Evolutionary conservation across 1,284 basidiomycete species (phyloP).

Genomic region (Puccinia polysora): DNA sequence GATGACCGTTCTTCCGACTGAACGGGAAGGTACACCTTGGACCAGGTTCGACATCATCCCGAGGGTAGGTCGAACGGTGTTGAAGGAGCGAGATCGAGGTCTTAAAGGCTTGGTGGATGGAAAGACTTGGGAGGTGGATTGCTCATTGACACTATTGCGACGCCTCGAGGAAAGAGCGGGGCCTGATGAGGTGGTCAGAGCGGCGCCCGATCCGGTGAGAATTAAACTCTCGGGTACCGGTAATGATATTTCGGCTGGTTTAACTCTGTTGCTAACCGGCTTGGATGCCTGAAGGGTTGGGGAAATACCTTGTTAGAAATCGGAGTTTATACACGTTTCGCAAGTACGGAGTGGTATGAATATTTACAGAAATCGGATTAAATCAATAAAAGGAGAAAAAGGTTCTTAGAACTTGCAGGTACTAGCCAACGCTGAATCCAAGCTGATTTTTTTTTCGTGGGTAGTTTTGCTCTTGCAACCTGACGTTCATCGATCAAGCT

Average conservation of each 20-base stretch:
- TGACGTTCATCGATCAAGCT: not conserved
- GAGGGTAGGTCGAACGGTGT: not conserved
- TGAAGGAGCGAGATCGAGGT: conserved; percentile 21
- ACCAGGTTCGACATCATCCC: conserved; percentile 13
- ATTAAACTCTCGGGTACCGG: conserved; percentile 5
- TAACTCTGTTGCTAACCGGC: not conserved
- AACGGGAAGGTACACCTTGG: conserved; percentile 7
- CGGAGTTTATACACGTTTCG: no score
- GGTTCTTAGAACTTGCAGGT: not conserved
- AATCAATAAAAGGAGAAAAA: not conserved
- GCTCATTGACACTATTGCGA: conserved; percentile 23
- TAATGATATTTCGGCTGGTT: conserved; percentile 8
- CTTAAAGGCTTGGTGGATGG: not conserved
- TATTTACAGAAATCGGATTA: no score
- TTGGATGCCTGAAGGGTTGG: not conserved
- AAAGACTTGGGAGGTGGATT: not conserved
- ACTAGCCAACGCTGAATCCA: conserved; percentile 24
- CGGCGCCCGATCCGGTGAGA: not conserved
- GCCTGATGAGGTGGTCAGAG: not conserved
- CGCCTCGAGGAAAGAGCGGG: not conserved
- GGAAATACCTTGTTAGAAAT: not conserved
- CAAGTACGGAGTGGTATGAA: not conserved
- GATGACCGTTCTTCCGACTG: not conserved
- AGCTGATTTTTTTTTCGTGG: conserved; percentile 5
- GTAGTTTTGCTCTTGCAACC: not conserved